phyloP scores from a whole-genome alignment of 768 basidiomycete genomes.

The Termitomyces sp. region DNA sequence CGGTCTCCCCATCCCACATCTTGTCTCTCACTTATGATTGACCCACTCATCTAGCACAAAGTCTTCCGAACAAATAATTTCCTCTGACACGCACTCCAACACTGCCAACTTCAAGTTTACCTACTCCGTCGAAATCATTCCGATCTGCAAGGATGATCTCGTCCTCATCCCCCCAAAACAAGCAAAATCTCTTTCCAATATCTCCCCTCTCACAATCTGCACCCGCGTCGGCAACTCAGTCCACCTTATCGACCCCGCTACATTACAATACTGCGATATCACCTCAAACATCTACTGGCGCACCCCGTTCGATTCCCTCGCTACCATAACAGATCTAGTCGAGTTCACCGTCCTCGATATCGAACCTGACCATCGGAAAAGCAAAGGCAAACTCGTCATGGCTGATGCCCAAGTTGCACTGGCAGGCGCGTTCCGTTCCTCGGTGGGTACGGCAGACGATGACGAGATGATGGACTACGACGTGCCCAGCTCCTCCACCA shows the following conservation, averaged over 20 bases:
- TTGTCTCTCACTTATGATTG: neutral
- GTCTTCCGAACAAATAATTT: constrained; percentile 90
- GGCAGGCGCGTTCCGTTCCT: constrained; percentile 69
- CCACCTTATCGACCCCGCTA: constrained; percentile 85
- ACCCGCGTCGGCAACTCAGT: constrained; percentile 88
- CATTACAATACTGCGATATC: constrained; percentile 80
- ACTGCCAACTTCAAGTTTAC: constrained; percentile 97
- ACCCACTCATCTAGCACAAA: constrained; percentile 55
- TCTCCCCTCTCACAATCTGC: constrained; percentile 83
- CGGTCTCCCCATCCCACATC: constrained; percentile 23
- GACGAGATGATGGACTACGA: constrained; percentile 60
- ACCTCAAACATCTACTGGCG: constrained; percentile 83
- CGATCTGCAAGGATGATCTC: constrained; percentile 97
- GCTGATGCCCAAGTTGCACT: constrained; percentile 82
- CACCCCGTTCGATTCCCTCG: constrained; percentile 80
- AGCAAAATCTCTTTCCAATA: constrained; percentile 81
- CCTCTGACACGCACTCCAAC: constrained; percentile 84
- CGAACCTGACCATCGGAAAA: constrained; percentile 61
- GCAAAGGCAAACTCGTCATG: constrained; percentile 76
- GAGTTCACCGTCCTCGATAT: constrained; percentile 96
- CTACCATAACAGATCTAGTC: constrained; percentile 76
- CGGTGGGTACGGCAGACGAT: constrained; percentile 17
- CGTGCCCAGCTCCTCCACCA: constrained; percentile 42
- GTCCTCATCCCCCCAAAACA: constrained; percentile 83
- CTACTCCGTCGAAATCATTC: constrained; percentile 95